A percentile compares a stretch with the other conserved stretches of the same genome.
These are phyloP conservation scores for Plenodomus lindquistii DNA, from an alignment of 2,329 filamentous ascomycete species.

Conservation along the genomic window DNA sequence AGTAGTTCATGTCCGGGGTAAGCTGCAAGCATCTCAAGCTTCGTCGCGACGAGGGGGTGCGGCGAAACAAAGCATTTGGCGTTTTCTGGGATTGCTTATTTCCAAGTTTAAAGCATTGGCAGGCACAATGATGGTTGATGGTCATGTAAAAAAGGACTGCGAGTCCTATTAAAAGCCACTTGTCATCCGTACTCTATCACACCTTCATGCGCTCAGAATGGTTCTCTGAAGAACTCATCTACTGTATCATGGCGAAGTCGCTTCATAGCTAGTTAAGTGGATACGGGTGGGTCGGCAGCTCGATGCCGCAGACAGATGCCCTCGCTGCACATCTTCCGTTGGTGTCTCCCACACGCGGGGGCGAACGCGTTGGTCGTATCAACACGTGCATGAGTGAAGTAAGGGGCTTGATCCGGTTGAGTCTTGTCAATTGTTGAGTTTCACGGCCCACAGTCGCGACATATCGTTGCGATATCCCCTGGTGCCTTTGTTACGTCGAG, in stretches of 20 bases:
- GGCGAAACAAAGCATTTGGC: conserved; percentile 29
- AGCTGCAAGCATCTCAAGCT: conserved; percentile 24
- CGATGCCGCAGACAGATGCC: conserved; percentile 1
- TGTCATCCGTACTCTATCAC: neutral
- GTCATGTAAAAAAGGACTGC: neutral
- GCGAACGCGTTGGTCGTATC: neutral
- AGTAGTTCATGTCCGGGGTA: conserved; percentile 11
- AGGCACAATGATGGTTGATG: neutral
- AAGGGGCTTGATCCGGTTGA: neutral
- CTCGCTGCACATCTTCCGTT: neutral
- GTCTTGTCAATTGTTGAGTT: neutral
- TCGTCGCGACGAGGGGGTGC: conserved; percentile 16
- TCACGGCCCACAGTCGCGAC: neutral
- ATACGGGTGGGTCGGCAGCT: conserved; percentile 13
- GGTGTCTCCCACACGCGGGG: neutral
- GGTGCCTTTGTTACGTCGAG: neutral
- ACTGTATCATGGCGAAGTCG: conserved; percentile 8
- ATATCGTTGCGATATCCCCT: neutral
- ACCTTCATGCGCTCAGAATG: neutral
- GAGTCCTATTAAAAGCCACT: neutral
- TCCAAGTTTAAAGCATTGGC: conserved; percentile 5
- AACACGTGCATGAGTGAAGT: neutral
- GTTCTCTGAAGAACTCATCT: neutral
- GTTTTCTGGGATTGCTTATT: conserved; percentile 25
- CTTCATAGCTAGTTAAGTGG: conserved; percentile 5